A percentile compares a stretch with the other conserved stretches of the same genome.
Conservation (phyloP, 2,329 filamentous ascomycete species). For the Ophiocordyceps camponoti-saundersi region DNA sequence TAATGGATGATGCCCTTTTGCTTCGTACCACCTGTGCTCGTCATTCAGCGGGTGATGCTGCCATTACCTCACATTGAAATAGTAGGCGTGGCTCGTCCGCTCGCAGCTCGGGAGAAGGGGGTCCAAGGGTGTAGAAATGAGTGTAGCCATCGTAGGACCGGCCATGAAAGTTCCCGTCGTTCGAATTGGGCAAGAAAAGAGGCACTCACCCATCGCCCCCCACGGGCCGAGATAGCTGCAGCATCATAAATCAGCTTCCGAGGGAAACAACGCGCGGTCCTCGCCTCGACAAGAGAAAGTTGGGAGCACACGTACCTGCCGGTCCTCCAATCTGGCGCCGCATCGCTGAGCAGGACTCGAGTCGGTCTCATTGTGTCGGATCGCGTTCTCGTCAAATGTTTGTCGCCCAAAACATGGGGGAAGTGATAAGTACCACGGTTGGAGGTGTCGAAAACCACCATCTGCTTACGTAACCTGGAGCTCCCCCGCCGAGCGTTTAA, state of each 20-base stretch:
- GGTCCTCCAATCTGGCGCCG: constrained; percentile 14
- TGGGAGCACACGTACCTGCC: constrained; percentile 17
- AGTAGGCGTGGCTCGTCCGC: not conserved
- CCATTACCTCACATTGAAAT: not conserved
- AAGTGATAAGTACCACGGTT: constrained; percentile 7
- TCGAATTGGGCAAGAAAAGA: not conserved
- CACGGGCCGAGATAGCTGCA: not conserved
- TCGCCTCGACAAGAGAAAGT: not conserved
- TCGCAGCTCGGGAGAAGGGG: not conserved
- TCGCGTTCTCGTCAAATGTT: constrained; percentile 5
- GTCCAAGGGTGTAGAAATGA: not conserved
- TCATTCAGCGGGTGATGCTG: not conserved
- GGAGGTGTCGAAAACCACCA: constrained; percentile 6
- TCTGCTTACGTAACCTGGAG: constrained; percentile 12
- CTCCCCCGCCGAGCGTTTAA: not conserved
- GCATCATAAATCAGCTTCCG: constrained; percentile 20
- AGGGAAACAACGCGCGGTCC: not conserved
- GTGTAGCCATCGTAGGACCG: not conserved
- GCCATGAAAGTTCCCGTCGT: not conserved
- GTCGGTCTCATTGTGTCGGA: constrained; percentile 23
- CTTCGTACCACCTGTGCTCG: constrained; percentile 31
- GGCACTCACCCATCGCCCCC: not conserved
- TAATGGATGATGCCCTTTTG: constrained; percentile 54
- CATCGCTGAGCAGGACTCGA: constrained; percentile 17
- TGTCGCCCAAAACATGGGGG: constrained; percentile 3